phyloP scores from a whole-genome alignment of 192 early-diverging fungal genomes.

The Gamsiella multidivaricata region DNA sequence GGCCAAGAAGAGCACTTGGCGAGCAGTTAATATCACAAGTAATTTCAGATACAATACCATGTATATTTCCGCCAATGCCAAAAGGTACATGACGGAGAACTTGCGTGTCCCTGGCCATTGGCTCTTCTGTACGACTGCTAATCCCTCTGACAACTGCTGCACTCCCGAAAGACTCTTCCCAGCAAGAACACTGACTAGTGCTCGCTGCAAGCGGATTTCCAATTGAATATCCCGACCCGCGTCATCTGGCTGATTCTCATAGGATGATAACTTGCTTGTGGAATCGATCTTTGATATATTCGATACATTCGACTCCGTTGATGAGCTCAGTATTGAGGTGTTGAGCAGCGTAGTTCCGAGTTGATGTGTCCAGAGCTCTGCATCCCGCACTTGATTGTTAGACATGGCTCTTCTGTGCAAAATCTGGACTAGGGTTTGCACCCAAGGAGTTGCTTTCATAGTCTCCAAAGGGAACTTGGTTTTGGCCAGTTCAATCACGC shows the following conservation, averaged over 20 bases:
- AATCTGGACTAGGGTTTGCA: conserved; percentile 42
- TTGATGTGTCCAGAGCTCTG: conserved; percentile 26
- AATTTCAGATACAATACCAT: conserved; percentile 13
- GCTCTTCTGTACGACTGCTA: conserved; percentile 17
- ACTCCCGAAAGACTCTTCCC: conserved; percentile 20
- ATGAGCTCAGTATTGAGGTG: not conserved
- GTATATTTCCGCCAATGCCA: conserved; percentile 37
- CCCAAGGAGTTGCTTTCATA: conserved; percentile 28
- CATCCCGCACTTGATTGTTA: conserved; percentile 19
- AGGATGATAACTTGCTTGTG: not conserved
- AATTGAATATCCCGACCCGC: conserved; percentile 25
- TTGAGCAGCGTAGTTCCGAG: conserved; percentile 19
- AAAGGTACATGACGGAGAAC: conserved; percentile 30
- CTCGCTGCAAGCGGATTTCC: conserved; percentile 27
- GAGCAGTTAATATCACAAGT: not conserved
- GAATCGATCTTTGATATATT: not conserved
- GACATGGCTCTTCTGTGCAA: conserved; percentile 32
- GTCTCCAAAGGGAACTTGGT: conserved; percentile 29
- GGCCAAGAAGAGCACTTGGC: no score
- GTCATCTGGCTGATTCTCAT: conserved; percentile 25
- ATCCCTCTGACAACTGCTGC: conserved; percentile 33
- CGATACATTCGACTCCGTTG: not conserved
- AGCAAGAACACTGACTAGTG: conserved; percentile 15
- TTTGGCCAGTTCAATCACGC: conserved; percentile 22
- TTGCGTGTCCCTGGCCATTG: conserved; percentile 38